Base-by-base conservation (phyloP, 2,329 filamentous ascomycete genomes). In the Exophiala sp. region DNA sequence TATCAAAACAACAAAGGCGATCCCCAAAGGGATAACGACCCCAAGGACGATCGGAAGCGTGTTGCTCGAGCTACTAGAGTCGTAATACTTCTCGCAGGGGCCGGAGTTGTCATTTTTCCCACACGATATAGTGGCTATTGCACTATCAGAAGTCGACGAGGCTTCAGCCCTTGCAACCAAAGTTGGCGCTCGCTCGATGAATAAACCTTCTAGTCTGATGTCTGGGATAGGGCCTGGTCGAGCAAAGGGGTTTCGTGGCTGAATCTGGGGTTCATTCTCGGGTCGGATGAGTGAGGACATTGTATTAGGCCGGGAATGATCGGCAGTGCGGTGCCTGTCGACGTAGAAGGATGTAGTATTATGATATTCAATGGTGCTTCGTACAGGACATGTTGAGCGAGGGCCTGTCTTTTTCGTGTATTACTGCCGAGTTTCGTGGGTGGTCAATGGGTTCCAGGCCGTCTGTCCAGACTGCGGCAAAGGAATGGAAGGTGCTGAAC, bases 21-120 rank as follows among this genome's bases (percentile, higher is more conserved):
- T 71, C 23, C 82, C 72, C 40, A 95, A 64, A 1, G 93, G 90
- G 46, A 97, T 81, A 84, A 79, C 76, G 55, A 86, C 75, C 63
- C 82, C 83, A 2, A 90, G 69, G 34, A 79, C 75, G 56, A 93
- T 84, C 5, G 83, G 78, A 37, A 89, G 59, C 2, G 78, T 82
- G 43, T 78, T 77, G n/a, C 75, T 72, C 35, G 69, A 73, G 34
- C 54, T 52, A 38, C 32, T 35, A 14, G 53, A 43, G 23, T 45
- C 34, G 35, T 43, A 52, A 38, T 48, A 52, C 30, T 45, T 43
- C 35, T 57, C 52, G 19, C 54, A 57, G 7, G 54, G 29, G 10
- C 52, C 54, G 7, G 52, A 47, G 18, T 44, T 55, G 39, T 55
- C 52, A 21, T 53, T 45, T 22, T 45, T 42, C 1, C 48, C 55